Base-by-base conservation (phyloP, 1,284 basidiomycete genomes). In the Ganoderma resinaceum region DNA sequence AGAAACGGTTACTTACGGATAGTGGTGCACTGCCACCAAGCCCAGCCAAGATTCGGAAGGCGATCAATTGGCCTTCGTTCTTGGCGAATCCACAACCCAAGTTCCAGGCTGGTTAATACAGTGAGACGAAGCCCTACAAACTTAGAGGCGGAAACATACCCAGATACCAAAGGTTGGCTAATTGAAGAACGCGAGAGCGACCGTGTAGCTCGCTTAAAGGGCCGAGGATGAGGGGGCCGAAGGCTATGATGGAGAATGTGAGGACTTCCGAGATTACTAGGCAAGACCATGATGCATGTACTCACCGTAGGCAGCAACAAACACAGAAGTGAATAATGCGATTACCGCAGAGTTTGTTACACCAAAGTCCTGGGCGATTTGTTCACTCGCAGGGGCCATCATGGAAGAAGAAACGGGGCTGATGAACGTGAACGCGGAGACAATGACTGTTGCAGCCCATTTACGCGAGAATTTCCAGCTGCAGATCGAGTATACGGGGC, bases 371-470 rank as follows among this genome's bases (percentile, higher is more conserved):
- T 72, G 63, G 0, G 89, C 87, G 8, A 94, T 73, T 60, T 87
- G 83, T 0, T 73, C 73, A 1, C 85, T 82, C 0, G 91, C 90
- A 0, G 92, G 91, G 0, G 94, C 89, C 38, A 92, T 84, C 87
- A 93, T 91, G n/a, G 89, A 86, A 3, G 90, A 90, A 0, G 90
- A 87, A 3, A 91, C 83, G 0, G 90, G 89, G 9, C 84, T 86
- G 65, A 92, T 89, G 74, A 91, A 91, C 0, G 88, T 90, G 77
- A 89, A 90, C 0, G 85, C 82, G 8, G 89, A 91, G 0, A 92
- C 87, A 49, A 90, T 84, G 29, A 84, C 68, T 0, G 88, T 90
- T 0, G 89, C 87, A 1, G 83, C 83, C 87, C 90, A 89, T 83
- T 91, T 91, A 84, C 82, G 53, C 78, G 79, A 68, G 81, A 84